Conservation (phyloP, 2,329 filamentous ascomycete species). For the Diatrype stigma region DNA sequence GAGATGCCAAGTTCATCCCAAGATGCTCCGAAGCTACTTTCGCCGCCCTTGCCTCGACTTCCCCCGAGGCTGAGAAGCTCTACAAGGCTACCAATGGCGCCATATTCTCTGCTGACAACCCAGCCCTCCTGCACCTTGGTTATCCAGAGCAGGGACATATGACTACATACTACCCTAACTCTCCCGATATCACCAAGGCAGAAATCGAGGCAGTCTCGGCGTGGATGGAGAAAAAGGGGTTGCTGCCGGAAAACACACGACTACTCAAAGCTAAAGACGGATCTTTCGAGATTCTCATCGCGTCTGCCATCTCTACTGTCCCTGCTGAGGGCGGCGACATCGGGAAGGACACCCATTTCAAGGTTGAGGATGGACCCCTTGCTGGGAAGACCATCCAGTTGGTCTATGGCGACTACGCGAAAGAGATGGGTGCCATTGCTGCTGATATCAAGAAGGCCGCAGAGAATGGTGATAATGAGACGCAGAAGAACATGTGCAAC, state of each 20-base stretch:
- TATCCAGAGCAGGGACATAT: conserved; percentile 72
- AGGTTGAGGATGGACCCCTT: conserved; percentile 53
- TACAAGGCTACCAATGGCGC: conserved; percentile 66
- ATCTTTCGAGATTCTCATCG: conserved; percentile 70
- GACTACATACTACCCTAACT: conserved; percentile 79
- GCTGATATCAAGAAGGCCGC: conserved; percentile 65
- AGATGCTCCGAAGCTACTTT: conserved; percentile 62
- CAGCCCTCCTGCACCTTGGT: conserved; percentile 68
- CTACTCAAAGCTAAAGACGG: conserved; percentile 62
- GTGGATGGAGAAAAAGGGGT: conserved; percentile 66
- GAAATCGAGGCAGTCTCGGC: conserved; percentile 71
- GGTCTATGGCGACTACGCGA: conserved; percentile 69
- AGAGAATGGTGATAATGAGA: conserved; percentile 68
- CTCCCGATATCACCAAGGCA: conserved; percentile 65
- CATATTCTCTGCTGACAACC: conserved; percentile 65
- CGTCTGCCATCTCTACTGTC: conserved; percentile 59
- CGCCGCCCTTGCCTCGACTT: conserved; percentile 58
- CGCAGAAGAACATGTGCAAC: conserved; percentile 51
- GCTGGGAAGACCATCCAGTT: conserved; percentile 66
- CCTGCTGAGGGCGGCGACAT: conserved; percentile 64
- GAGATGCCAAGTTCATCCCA: conserved; percentile 79
- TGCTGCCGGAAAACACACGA: conserved; percentile 74
- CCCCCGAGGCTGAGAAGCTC: conserved; percentile 56
- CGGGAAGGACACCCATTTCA: conserved; percentile 59
- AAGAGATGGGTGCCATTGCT: conserved; percentile 67